phyloP scores from a whole-genome alignment of 176 grass and related monocot genomes.

The Carex parvula region DNA sequence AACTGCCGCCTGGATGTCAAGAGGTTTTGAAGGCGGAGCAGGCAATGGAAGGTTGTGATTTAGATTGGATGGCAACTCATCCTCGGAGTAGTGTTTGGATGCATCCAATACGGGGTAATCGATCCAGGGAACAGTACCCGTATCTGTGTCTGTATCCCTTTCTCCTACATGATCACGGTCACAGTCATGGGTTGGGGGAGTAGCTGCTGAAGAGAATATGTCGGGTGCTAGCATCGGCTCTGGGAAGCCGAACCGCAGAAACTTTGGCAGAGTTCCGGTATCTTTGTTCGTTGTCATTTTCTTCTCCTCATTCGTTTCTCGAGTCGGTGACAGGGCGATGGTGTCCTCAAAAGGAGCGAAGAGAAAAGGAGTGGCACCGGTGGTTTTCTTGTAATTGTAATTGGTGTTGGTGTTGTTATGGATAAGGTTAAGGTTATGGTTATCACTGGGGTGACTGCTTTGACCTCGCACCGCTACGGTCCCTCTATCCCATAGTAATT shows the following conservation, averaged over 20 bases:
- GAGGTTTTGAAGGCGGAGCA: background rate
- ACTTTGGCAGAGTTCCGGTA: background rate
- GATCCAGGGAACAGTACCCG: conserved; percentile 28
- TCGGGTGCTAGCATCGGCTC: background rate
- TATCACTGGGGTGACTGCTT: background rate
- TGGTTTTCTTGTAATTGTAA: background rate
- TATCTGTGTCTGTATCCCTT: background rate
- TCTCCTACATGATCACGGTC: background rate
- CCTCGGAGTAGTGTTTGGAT: conserved; percentile 10
- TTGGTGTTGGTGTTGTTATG: background rate
- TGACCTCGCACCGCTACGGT: conserved; percentile 22
- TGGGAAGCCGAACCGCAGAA: background rate
- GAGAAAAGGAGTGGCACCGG: background rate
- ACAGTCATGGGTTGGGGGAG: background rate
- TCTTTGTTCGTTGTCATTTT: background rate
- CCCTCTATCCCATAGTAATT: conserved; percentile 36
- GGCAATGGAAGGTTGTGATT: conserved; percentile 11
- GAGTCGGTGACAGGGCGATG: background rate
- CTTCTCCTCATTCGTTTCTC: background rate
- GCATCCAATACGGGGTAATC: conserved; percentile 25
- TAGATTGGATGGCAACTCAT: conserved; percentile 25
- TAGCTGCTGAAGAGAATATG: background rate
- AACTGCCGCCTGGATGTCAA: background rate
- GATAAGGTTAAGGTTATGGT: no score
- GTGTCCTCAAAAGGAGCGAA: background rate